These are phyloP conservation scores for Lipomyces sp. DNA, from an alignment of 805 yeast genomes.

Conservation along the genomic window DNA sequence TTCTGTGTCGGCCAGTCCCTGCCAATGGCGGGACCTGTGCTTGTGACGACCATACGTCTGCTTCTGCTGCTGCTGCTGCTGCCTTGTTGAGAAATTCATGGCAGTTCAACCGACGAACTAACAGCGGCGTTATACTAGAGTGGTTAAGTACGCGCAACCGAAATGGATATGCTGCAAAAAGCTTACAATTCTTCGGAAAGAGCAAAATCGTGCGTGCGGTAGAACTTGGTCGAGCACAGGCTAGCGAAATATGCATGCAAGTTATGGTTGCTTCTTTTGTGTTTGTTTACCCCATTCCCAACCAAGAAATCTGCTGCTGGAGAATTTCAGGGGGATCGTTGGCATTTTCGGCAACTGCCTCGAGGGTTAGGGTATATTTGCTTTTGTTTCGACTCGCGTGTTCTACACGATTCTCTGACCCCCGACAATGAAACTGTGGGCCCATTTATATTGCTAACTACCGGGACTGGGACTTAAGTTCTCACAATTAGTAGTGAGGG, in stretches of 20 bases:
- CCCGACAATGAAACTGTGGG: too few species aligned
- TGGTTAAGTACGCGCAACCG: neutral
- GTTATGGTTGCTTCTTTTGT: neutral
- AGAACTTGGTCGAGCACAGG: neutral
- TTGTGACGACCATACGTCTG: conserved; percentile 31
- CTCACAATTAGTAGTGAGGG: too few species aligned
- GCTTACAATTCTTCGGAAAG: neutral
- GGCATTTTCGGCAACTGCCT: too few species aligned
- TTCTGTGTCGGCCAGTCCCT: conserved; percentile 28
- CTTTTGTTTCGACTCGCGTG: neutral
- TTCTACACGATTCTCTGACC: neutral
- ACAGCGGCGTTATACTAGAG: too few species aligned
- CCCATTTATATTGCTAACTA: too few species aligned
- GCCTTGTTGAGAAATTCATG: neutral
- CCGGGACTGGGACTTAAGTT: too few species aligned
- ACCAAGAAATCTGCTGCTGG: neutral
- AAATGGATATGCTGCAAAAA: too few species aligned
- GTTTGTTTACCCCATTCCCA: neutral
- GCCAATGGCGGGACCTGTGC: conserved; percentile 26
- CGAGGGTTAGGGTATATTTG: neutral
- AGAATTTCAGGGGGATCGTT: neutral
- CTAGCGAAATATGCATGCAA: neutral
- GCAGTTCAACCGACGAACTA: neutral
- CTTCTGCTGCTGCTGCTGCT: conserved; percentile 12
- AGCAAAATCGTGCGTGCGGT: neutral